These are phyloP conservation scores for Trichomonascus vanleenenianus DNA, from an alignment of 805 yeast genomes.

Conservation along the genomic window DNA sequence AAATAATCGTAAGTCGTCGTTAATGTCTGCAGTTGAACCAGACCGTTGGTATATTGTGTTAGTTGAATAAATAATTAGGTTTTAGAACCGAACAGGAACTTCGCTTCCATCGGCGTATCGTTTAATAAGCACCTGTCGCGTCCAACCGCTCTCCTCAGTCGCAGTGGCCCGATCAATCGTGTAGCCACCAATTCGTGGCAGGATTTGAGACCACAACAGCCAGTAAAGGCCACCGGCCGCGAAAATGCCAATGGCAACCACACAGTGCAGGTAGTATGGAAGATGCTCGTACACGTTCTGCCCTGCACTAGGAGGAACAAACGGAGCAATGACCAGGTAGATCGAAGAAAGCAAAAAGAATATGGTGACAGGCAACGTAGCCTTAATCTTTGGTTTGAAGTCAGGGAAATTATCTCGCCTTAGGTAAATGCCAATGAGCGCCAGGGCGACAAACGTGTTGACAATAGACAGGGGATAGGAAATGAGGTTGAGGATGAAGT, in stretches of 20 bases:
- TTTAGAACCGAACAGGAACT: not conserved
- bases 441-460: constrained; percentile 56
- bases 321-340: constrained; percentile 69
- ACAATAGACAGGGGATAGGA: constrained; percentile 77
- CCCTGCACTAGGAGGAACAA: constrained; percentile 61
- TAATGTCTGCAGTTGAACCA: no score
- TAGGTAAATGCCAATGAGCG: constrained; percentile 51
- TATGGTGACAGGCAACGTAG: constrained; percentile 51
- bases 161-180: constrained; percentile 12
- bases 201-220: constrained; percentile 50
- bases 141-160: constrained; percentile 11
- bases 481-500: constrained; percentile 69
- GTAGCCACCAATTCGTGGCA: constrained; percentile 39
- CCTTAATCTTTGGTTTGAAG: constrained; percentile 69
- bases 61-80: not conserved
- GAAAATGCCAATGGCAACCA: constrained; percentile 70
- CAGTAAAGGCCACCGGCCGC: constrained; percentile 56
- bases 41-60: not conserved
- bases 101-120: constrained; percentile 1
- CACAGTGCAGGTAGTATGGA: constrained; percentile 76
- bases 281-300: constrained; percentile 59
- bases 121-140: constrained; percentile 2
- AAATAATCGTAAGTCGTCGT: not conserved
- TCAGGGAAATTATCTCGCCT: constrained; percentile 39
- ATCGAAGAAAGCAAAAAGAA: constrained; percentile 61